A percentile compares a stretch with the other conserved stretches of the same genome.
Conservation (phyloP, 371 early-diverging fungal genomes). For the Rhizomucor pusillus region DNA sequence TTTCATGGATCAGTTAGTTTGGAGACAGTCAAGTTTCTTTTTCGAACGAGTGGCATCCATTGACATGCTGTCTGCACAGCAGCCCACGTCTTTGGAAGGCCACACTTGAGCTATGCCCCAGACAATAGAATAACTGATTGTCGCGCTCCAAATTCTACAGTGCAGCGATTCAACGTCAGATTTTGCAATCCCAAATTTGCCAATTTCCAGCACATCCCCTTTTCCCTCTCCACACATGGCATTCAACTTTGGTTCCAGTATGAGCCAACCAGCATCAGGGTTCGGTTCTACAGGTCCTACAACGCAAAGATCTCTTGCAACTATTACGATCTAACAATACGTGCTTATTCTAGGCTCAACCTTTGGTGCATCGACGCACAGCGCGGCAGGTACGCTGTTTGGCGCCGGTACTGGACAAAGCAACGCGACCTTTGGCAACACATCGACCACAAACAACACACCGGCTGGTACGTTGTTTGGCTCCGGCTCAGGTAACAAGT, state of each 20-base stretch:
- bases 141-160: no score
- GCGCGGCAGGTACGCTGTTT: constrained; percentile 6
- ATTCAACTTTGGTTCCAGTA: constrained; percentile 14
- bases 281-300: constrained; percentile 12
- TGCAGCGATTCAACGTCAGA: no score
- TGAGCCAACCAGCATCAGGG: constrained; percentile 13
- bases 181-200: no score
- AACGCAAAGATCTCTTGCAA: neutral
- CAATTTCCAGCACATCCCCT: no score
- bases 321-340: neutral
- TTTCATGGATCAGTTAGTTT: no score
- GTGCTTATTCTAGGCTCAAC: neutral
- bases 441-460: neutral
- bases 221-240: constrained; percentile 6
- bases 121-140: no score
- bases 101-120: no score
- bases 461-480: neutral
- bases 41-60: no score
- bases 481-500: no score
- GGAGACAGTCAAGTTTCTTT: no score
- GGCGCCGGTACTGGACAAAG: constrained; percentile 5
- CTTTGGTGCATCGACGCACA: constrained; percentile 2
- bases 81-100: no score
- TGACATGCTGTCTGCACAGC: no score
- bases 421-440: neutral